phyloP scores from a whole-genome alignment of 2,329 filamentous ascomycete genomes.

The Ophiosphaerella korrae region DNA sequence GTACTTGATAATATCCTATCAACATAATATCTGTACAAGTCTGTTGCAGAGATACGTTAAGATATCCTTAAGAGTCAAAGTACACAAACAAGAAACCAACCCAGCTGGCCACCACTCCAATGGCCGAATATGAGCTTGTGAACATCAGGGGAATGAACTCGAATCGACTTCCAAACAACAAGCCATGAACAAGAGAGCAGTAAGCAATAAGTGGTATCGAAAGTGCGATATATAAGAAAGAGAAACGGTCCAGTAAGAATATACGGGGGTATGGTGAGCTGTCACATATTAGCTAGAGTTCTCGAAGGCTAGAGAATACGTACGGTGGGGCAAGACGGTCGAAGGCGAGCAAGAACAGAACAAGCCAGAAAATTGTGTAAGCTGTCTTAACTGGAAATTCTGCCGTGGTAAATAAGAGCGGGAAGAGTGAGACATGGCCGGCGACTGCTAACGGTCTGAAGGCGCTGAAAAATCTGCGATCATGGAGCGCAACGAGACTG shows the following conservation, averaged over 20 bases:
- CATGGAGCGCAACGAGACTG: slow-evolving; percentile 86
- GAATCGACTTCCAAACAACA: slow-evolving; percentile 81
- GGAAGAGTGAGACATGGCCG: slow-evolving; percentile 93
- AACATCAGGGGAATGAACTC: slow-evolving; percentile 98
- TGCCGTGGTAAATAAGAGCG: slow-evolving; percentile 85
- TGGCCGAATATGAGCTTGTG: slow-evolving; percentile 88
- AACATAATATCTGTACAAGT: not conserved
- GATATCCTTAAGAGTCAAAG: slow-evolving; percentile 56
- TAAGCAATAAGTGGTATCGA: slow-evolving; percentile 90
- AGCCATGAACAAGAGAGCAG: slow-evolving; percentile 79
- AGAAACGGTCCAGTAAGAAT: slow-evolving; percentile 90
- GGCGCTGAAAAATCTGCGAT: slow-evolving; percentile 86
- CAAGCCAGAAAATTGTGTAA: slow-evolving; percentile 91
- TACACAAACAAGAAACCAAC: slow-evolving; percentile 92
- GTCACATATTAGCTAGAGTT: slow-evolving; percentile 17
- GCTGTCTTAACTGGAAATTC: slow-evolving; percentile 94
- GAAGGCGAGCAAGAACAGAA: slow-evolving; percentile 83
- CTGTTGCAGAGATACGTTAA: not conserved
- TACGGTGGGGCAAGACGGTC: slow-evolving; percentile 82
- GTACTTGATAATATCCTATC: too few species aligned
- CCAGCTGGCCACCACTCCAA: slow-evolving; percentile 97
- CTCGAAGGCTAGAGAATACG: slow-evolving; percentile 29
- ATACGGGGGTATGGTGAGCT: slow-evolving; percentile 76
- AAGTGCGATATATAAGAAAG: slow-evolving; percentile 84
- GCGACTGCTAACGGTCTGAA: slow-evolving; percentile 92